Conservation (phyloP, 805 yeast genomes). For the Saturnispora bothae region DNA sequence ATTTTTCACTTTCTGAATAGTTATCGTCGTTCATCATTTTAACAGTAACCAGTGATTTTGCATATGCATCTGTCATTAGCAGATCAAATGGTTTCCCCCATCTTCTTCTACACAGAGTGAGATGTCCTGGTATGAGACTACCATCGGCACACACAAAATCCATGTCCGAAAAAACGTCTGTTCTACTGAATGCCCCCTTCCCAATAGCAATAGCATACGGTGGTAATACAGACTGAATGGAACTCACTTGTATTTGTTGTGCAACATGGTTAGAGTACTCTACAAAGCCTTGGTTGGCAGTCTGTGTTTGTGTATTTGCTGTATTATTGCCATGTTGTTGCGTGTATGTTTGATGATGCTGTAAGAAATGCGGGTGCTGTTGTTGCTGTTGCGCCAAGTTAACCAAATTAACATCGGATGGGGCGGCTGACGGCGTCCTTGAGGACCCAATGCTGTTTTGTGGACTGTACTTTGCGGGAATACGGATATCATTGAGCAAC, state of each 20-base stretch:
- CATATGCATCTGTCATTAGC: constrained; percentile 52
- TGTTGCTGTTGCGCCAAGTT: background rate
- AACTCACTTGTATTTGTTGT: constrained; percentile 56
- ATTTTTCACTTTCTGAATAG: background rate
- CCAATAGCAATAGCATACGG: constrained; percentile 72
- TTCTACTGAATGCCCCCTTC: constrained; percentile 60
- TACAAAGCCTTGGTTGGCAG: constrained; percentile 35
- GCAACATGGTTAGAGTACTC: constrained; percentile 70
- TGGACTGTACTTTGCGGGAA: background rate
- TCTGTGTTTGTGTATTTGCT: background rate
- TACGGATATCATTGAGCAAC: constrained; percentile 6
- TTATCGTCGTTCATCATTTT: background rate
- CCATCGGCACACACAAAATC: constrained; percentile 66
- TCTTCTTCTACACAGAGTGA: constrained; percentile 51
- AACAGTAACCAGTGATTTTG: constrained; percentile 37
- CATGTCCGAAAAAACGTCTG: constrained; percentile 55
- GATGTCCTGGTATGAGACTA: constrained; percentile 52
- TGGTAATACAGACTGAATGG: constrained; percentile 61
- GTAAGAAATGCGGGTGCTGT: background rate
- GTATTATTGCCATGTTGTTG: background rate
- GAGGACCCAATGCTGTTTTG: background rate
- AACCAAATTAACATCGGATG: background rate
- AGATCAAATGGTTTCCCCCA: constrained; percentile 70
- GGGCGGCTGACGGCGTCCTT: background rate
- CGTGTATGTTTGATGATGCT: background rate